Base-by-base conservation (phyloP, 352 stramenopile species). In the Ochromonadaceae sp. region DNA sequence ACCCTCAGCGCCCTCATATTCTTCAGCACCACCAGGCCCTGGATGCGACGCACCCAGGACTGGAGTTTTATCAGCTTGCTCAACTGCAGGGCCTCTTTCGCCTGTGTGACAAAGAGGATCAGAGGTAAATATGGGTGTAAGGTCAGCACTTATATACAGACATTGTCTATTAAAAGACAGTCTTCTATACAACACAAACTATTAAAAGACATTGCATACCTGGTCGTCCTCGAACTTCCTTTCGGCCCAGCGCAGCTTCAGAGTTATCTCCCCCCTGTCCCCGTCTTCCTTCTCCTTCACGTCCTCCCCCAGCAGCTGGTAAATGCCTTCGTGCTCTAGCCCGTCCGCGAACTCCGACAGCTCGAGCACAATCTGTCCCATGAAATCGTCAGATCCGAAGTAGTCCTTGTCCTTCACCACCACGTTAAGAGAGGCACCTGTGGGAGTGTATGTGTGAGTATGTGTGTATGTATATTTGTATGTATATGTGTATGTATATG, bases 201-300 rank as follows among this genome's bases (percentile, higher is more conserved):
- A n/a, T n/a, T n/a, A n/a, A n/a, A n/a, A n/a, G n/a, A n/a, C n/a
- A n/a, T n/a, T n/a, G n/a, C n/a, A n/a, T n/a, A 20, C 31, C 22
- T 50, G 17, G 22, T 63, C 55, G 31, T 63, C 55, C 15, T 52
- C 55, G 41, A 34, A 49, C 26, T 26, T 14, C 20, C 55, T 30
- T 38, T 63, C 55, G 10, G 55, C 38, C 55, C 55, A 63, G 17
- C 35, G n/a, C 35, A 63, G 31, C 4, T 25, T 22, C 5, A 63
- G 17, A 26, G 48, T 42, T 39, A 63, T 63, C 22, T 63, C 55
- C 26, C 55, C 55, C 20, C 55, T 26, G 52, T 63, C 55, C 28
- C 36, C 48, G 14, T 32, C 55, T 31, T 63, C 55, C 10, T 63
- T 3, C n/a, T 9, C 9, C 15, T 53, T 9, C 15, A 22, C 9